Percentiles rank a stretch among this genome's conserved stretches.
Conservation (phyloP, 2,329 filamentous ascomycete genomes). For the Neopestalotiopsis sp. region DNA sequence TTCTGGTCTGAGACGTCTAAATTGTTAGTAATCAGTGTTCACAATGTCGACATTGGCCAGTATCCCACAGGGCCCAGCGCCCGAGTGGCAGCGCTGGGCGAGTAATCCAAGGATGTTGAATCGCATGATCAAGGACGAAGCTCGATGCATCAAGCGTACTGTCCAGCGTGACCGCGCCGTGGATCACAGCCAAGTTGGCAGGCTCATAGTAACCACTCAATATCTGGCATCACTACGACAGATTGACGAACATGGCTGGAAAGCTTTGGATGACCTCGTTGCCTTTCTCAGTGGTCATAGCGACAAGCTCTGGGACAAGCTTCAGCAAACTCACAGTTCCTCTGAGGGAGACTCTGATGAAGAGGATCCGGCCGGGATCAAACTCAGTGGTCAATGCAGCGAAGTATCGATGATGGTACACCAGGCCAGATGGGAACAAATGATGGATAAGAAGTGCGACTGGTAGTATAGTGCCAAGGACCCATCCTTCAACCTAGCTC, state of each 20-base stretch:
- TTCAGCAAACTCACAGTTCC: background rate
- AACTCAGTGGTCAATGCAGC: background rate
- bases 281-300: background rate
- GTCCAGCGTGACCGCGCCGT: background rate
- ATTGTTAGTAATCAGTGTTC: too few species aligned
- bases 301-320: background rate
- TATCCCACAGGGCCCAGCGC: background rate
- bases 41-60: background rate
- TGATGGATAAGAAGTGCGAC: too few species aligned
- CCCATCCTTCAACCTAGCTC: too few species aligned
- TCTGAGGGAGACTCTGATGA: background rate
- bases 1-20: too few species aligned
- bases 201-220: background rate
- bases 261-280: background rate
- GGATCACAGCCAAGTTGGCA: background rate
- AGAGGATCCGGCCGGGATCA: background rate
- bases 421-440: background rate
- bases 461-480: background rate
- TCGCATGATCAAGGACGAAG: conserved; percentile 11
- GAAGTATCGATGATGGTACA: background rate
- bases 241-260: background rate
- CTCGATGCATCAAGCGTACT: background rate
- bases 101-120: conserved; percentile 4
- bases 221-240: background rate
- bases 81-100: background rate